phyloP scores from a whole-genome alignment of 306 rosid genomes.

The Lathyrus sativus region DNA sequence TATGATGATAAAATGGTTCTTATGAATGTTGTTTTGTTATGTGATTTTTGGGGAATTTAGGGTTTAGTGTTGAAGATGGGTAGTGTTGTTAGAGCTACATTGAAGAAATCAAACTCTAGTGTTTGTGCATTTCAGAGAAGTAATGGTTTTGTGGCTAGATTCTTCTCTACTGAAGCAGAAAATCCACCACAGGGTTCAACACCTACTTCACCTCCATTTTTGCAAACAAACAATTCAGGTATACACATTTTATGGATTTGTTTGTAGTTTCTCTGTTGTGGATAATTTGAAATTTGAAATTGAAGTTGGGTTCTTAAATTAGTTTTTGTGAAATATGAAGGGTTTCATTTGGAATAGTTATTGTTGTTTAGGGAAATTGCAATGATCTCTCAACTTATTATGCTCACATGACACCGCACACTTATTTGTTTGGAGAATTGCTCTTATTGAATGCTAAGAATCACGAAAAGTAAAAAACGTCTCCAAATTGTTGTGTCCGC shows the following conservation, averaged over 20 bases:
- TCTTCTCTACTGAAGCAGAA: slow-evolving; percentile 62
- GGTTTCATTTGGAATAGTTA: background rate
- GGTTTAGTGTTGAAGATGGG: slow-evolving; percentile 44
- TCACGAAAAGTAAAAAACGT: too few relatives aligned
- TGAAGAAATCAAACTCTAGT: slow-evolving; percentile 46
- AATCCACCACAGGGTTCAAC: slow-evolving; percentile 46
- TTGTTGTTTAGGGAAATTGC: background rate
- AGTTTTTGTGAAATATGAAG: slow-evolving; percentile 26
- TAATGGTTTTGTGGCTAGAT: slow-evolving; percentile 38
- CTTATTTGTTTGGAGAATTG: background rate
- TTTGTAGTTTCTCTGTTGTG: background rate
- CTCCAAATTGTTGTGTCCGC: too few relatives aligned
- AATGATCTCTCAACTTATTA: background rate
- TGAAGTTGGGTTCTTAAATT: slow-evolving; percentile 13
- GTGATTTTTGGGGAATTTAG: slow-evolving; percentile 1
- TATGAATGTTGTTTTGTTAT: background rate
- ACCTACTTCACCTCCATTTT: slow-evolving; percentile 38
- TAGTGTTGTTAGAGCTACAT: slow-evolving; percentile 51
- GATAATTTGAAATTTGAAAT: slow-evolving; percentile 1
- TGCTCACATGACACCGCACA: background rate
- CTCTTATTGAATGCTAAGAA: background rate
- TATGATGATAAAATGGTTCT: background rate
- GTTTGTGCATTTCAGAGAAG: slow-evolving; percentile 29
- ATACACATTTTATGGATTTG: background rate
- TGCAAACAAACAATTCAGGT: slow-evolving; percentile 48